phyloP scores from a whole-genome alignment of 257 asterid species.

The Fraxinus americana region DNA sequence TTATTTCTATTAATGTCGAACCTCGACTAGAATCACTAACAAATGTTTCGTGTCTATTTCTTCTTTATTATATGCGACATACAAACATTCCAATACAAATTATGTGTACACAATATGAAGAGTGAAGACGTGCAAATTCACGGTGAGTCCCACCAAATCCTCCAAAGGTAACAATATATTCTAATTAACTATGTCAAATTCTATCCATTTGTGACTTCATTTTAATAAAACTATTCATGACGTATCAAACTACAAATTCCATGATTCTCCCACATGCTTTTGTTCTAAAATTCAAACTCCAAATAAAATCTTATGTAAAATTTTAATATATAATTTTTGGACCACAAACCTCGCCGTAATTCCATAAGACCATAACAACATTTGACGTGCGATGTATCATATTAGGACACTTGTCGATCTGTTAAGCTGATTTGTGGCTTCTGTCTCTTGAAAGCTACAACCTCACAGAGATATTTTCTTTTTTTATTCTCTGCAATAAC shows the following conservation, averaged over 20 bases:
- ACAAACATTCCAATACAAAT: background rate
- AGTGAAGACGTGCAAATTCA: background rate
- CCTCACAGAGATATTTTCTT: background rate
- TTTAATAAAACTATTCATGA: background rate
- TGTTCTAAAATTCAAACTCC: constrained; percentile 22
- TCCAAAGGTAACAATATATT: background rate
- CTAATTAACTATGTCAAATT: background rate
- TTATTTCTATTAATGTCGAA: too few species aligned
- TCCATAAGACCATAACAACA: background rate
- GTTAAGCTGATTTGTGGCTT: background rate
- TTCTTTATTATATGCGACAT: too few species aligned
- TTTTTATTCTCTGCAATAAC: too few species aligned
- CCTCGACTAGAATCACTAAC: too few species aligned
- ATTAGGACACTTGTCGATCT: background rate
- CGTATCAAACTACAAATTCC: constrained; percentile 13
- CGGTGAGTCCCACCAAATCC: background rate
- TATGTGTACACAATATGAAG: background rate
- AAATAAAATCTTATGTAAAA: background rate
- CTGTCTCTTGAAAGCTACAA: constrained; percentile 6
- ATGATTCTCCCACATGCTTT: constrained; percentile 26
- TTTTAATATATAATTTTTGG: background rate
- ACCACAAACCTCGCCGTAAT: background rate
- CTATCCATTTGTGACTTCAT: constrained; percentile 8
- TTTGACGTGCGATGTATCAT: too few species aligned
- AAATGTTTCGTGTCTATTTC: too few species aligned